Evolutionary conservation across 805 yeast species (phyloP).

Genomic region (Nakazawaea peltata): DNA sequence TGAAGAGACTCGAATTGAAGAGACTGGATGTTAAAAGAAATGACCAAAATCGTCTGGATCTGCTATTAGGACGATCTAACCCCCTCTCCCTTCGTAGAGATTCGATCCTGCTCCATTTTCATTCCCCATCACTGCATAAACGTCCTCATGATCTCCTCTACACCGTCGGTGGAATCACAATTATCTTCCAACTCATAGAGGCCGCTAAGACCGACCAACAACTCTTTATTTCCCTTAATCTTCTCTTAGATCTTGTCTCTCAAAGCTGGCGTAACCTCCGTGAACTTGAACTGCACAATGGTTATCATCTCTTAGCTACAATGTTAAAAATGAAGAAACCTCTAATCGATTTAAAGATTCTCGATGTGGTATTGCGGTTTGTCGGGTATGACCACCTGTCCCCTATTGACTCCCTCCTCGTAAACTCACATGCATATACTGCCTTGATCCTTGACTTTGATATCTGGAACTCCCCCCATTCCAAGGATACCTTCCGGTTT

Average conservation of each 20-base stretch:
- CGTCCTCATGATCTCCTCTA: too few species aligned
- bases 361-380: slow-evolving; percentile 40
- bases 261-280: slow-evolving; percentile 41
- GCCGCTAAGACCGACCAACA: slow-evolving; percentile 25
- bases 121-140: too few species aligned
- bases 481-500: slow-evolving; percentile 39
- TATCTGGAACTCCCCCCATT: slow-evolving; percentile 33
- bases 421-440: slow-evolving; percentile 49
- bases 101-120: slow-evolving; percentile 14
- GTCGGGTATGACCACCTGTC: slow-evolving; percentile 47
- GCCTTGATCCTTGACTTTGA: slow-evolving; percentile 56
- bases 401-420: slow-evolving; percentile 49
- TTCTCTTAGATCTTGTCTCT: slow-evolving; percentile 36
- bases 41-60: too few species aligned
- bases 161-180: slow-evolving; percentile 43
- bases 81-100: too few species aligned
- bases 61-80: too few species aligned
- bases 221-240: slow-evolving; percentile 26
- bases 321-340: slow-evolving; percentile 39
- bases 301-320: slow-evolving; percentile 51
- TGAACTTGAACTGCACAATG: slow-evolving; percentile 53
- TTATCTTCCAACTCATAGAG: slow-evolving; percentile 40
- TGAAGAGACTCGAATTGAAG: too few species aligned
- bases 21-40: too few species aligned
- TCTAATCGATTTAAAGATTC: slow-evolving; percentile 30